Evolutionary conservation across 1,139 yeast species (phyloP), one percentile per base, ranked within the genome.

Genomic region (Geotrichum reessii): DNA sequence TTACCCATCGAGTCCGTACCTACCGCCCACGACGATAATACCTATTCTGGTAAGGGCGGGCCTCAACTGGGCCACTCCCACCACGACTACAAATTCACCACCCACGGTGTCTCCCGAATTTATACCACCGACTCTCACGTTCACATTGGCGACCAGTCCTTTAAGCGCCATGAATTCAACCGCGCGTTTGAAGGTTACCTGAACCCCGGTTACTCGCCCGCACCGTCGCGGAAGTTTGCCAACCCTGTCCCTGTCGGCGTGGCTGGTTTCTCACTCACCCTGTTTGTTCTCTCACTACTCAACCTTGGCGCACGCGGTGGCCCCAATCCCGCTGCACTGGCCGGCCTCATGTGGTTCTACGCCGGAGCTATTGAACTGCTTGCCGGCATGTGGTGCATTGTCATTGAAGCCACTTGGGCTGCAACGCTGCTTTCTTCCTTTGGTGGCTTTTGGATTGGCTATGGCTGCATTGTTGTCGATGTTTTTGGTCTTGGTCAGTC

Each of bases 241-340:
- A 90, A 90, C 73, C 95, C 97, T 48, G 90, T 95, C 56, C 96
- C 97, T 2, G 76, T 91, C 59, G 97, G 97, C 14, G 78, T 91
- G 63, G 80, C 84, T 53, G 93, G 89, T 5, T 90, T 91, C 70
- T 95, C 95, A 8, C 76, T 89, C 64, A 87, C 96, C 21, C 87
- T 95, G 5, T 87, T 91, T 71, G 88, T 88, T 14, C 78, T 90
- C 54, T 85, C 93, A 3, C 74, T 91, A 69, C 75, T 84, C 64
- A 83, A 84, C 64, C 78, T 81, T 7, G 77, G 79, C 37, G 88
- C 89, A n/a, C 81, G 83, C 69, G 83, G 84, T 27, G 81, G 84
- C 44, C 62, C 70, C 5, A 72, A 72, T 22, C 78, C 84, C 28
- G 77, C 78, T 62, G 77, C 82, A 22, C 84, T 82, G 59, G 79